Percentiles rank a stretch among this genome's conserved stretches.
Evolutionary conservation across 2,329 filamentous ascomycete species (phyloP).

Genomic region (Diaporthe vaccinii): DNA sequence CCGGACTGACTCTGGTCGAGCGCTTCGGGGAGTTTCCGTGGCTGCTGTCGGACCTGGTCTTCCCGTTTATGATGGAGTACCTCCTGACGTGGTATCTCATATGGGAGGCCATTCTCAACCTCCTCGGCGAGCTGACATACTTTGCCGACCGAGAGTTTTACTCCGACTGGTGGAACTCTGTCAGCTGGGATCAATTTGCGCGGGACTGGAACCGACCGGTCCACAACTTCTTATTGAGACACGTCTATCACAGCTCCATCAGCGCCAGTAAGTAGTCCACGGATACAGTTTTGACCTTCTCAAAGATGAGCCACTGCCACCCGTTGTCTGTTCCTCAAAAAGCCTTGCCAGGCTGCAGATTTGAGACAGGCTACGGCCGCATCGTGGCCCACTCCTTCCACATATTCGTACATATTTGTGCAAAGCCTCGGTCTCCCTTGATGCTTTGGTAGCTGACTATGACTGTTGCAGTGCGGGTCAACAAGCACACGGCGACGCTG

Average conservation of each 20-base stretch:
- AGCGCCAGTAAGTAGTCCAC: slow-evolving; percentile 61
- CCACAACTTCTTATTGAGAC: slow-evolving; percentile 81
- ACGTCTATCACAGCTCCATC: slow-evolving; percentile 85
- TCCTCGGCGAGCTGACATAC: slow-evolving; percentile 80
- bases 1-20: slow-evolving; percentile 69
- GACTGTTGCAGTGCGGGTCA: slow-evolving; percentile 65
- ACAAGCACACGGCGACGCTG: slow-evolving; percentile 78
- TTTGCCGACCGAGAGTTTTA: slow-evolving; percentile 85
- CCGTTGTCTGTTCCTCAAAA: background rate
- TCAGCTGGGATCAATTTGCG: slow-evolving; percentile 82
- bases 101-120: slow-evolving; percentile 82
- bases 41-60: slow-evolving; percentile 81
- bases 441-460: background rate
- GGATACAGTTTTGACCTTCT: background rate
- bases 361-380: background rate
- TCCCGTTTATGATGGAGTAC: slow-evolving; percentile 85
- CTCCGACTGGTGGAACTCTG: slow-evolving; percentile 74
- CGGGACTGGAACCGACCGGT: slow-evolving; percentile 86
- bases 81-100: slow-evolving; percentile 85
- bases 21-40: slow-evolving; percentile 79
- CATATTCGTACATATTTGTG: background rate
- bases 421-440: background rate
- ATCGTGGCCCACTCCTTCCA: background rate
- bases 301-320: background rate
- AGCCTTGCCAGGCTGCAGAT: background rate